Evolutionary conservation across 805 yeast species (phyloP).

Genomic region (Hanseniaspora lindneri): DNA sequence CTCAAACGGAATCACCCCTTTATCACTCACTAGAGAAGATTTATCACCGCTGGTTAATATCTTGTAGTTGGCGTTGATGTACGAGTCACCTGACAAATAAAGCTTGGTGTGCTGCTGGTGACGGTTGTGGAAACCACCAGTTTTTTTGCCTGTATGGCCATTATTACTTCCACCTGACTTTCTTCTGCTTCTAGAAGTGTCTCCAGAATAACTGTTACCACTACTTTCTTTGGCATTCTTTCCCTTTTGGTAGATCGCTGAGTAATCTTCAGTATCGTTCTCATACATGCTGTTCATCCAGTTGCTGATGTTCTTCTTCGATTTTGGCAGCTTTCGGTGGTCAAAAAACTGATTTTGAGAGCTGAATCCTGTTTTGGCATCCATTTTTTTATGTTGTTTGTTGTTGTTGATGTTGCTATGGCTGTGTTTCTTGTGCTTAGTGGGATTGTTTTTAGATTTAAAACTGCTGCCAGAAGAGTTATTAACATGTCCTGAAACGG

Average conservation of each 20-base stretch:
- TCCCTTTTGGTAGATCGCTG: neutral
- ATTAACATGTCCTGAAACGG: no score
- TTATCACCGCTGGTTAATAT: constrained; percentile 60
- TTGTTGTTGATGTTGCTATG: constrained; percentile 8
- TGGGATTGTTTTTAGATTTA: no score
- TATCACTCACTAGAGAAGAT: constrained; percentile 40
- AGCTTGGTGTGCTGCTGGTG: constrained; percentile 20
- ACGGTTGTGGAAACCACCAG: neutral
- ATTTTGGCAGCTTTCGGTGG: constrained; percentile 9
- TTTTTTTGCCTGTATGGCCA: neutral
- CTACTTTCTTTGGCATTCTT: neutral
- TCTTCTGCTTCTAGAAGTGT: neutral
- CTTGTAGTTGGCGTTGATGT: constrained; percentile 72
- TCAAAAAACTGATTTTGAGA: neutral
- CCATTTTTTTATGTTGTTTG: neutral
- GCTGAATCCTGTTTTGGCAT: neutral
- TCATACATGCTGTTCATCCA: constrained; percentile 7
- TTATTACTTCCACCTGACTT: constrained; percentile 2
- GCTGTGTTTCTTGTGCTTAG: constrained; percentile 6
- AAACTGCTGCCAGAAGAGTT: no score
- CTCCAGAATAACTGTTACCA: no score
- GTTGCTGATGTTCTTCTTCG: constrained; percentile 6
- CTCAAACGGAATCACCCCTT: constrained; percentile 50
- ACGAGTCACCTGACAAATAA: constrained; percentile 50
- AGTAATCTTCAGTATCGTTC: neutral